Percentiles rank a stretch among this genome's conserved stretches.
These are phyloP conservation scores for Neopestalotiopsis rosae DNA, from an alignment of 2,329 filamentous ascomycete genomes.

Conservation along the genomic window DNA sequence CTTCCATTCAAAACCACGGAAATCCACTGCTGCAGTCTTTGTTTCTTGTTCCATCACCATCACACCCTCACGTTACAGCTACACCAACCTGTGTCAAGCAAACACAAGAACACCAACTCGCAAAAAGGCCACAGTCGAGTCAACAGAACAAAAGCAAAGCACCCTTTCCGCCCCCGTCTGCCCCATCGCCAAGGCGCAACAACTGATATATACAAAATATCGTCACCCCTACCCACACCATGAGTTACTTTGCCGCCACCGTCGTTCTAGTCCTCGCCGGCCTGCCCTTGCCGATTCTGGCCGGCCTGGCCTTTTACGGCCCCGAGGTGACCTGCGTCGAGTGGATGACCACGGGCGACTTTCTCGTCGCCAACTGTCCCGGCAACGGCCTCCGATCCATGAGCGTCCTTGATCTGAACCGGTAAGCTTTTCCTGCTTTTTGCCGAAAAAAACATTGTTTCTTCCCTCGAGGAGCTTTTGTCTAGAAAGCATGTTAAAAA, in stretches of 20 bases:
- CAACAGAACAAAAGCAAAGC: too few species aligned
- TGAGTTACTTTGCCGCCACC: neutral
- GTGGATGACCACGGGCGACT: conserved; percentile 8
- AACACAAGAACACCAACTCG: too few species aligned
- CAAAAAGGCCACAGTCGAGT: too few species aligned
- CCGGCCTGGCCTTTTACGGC: conserved; percentile 4
- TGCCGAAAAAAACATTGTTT: too few species aligned
- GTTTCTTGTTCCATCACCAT: too few species aligned
- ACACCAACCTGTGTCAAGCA: too few species aligned
- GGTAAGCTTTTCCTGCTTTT: neutral
- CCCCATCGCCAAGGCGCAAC: neutral
- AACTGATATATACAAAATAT: neutral
- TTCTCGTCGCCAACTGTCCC: conserved; percentile 10
- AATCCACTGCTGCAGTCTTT: too few species aligned
- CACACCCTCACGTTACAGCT: too few species aligned
- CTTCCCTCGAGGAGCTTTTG: too few species aligned
- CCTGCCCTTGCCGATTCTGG: neutral
- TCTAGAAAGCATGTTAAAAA: too few species aligned
- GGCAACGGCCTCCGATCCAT: neutral
- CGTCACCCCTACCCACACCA: neutral
- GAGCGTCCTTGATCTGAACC: neutral
- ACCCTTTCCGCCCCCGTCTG: too few species aligned
- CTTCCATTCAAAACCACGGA: too few species aligned
- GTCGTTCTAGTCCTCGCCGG: neutral
- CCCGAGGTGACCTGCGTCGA: neutral